Percentiles rank a stretch among this genome's conserved stretches.
These are phyloP conservation scores for Flaveria brownii DNA, from an alignment of 129 eudicot species.

Conservation along the genomic window DNA sequence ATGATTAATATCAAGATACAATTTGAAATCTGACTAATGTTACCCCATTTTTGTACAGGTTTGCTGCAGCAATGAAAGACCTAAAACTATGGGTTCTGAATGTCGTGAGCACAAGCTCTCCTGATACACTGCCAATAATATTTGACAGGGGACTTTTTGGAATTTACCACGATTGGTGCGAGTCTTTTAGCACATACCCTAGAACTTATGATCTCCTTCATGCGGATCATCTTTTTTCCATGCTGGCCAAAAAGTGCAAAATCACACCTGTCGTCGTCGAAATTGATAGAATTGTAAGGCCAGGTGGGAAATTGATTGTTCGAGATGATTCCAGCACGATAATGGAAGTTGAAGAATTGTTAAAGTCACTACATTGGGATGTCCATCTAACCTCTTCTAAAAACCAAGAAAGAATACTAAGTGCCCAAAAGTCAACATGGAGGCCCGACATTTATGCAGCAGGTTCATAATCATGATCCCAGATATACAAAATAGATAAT, in stretches of 20 bases:
- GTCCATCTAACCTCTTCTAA: slow-evolving; percentile 53
- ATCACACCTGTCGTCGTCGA: slow-evolving; percentile 61
- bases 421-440: slow-evolving; percentile 77
- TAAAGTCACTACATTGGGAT: slow-evolving; percentile 85
- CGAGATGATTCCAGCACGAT: slow-evolving; percentile 60
- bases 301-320: slow-evolving; percentile 81
- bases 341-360: slow-evolving; percentile 61
- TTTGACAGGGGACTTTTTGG: slow-evolving; percentile 87
- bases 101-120: slow-evolving; percentile 71
- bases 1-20: neutral
- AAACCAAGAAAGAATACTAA: slow-evolving; percentile 59
- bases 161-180: slow-evolving; percentile 96
- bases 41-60: slow-evolving; percentile 41
- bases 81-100: slow-evolving; percentile 81
- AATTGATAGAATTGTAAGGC: slow-evolving; percentile 74
- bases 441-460: slow-evolving; percentile 51
- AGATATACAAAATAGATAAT: slow-evolving; percentile 23
- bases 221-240: slow-evolving; percentile 81
- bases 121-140: slow-evolving; percentile 87
- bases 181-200: slow-evolving; percentile 92
- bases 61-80: slow-evolving; percentile 87
- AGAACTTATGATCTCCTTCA: slow-evolving; percentile 85
- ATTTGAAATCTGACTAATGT: slow-evolving; percentile 16
- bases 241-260: slow-evolving; percentile 72
- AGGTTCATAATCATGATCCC: slow-evolving; percentile 41